These are phyloP conservation scores for Claviceps lovelessii DNA, from an alignment of 2,329 filamentous ascomycete species.

Conservation along the genomic window DNA sequence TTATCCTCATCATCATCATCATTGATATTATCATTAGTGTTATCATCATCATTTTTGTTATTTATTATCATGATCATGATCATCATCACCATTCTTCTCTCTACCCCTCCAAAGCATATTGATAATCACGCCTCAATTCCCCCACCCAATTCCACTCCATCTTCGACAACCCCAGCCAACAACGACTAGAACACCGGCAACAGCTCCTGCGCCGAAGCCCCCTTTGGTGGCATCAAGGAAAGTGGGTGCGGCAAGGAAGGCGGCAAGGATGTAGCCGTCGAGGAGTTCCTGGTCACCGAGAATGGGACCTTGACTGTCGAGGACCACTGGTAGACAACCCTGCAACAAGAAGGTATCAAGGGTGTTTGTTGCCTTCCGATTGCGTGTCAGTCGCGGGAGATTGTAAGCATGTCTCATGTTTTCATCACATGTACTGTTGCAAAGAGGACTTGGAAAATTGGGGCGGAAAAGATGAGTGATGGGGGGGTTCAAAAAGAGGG, in stretches of 20 bases:
- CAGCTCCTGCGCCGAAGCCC: conserved; percentile 27
- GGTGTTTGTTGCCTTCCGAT: no score
- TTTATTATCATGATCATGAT: no score
- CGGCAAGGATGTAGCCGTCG: conserved; percentile 32
- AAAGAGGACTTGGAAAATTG: background rate
- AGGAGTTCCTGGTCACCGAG: conserved; percentile 32
- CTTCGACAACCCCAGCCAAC: background rate
- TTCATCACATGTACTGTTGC: background rate
- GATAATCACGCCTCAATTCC: no score
- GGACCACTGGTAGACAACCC: conserved; percentile 3
- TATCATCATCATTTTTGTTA: no score
- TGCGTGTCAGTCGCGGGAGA: background rate
- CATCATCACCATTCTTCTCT: no score
- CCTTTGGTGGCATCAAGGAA: conserved; percentile 35
- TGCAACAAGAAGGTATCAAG: no score
- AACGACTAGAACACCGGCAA: conserved; percentile 24
- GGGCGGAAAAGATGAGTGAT: no score
- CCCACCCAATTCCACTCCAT: no score
- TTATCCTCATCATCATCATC: no score
- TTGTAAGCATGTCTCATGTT: background rate
- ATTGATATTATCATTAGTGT: no score
- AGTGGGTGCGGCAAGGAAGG: conserved; percentile 33
- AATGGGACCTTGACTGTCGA: conserved; percentile 28
- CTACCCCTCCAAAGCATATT: no score
- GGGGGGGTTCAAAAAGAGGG: no score